Evolutionary conservation across 2,329 filamentous ascomycete genomes (phyloP).

Genomic region (Fusarium incarnatum): DNA sequence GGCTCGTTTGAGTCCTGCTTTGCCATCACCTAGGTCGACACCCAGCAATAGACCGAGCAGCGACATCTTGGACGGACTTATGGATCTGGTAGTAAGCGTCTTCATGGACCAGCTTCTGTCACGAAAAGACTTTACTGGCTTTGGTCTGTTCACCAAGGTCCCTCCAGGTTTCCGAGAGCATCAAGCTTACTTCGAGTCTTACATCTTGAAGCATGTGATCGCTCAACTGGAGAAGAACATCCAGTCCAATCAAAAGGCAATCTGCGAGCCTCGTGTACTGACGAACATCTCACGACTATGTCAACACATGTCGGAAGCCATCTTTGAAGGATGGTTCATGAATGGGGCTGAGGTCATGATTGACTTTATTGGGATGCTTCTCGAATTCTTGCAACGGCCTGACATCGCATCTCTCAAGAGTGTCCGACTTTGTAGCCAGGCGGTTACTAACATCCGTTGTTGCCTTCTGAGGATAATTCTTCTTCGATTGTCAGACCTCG

Average conservation of each 20-base stretch:
- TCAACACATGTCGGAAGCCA: slow-evolving; percentile 84
- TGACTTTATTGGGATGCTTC: slow-evolving; percentile 84
- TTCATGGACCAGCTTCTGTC: slow-evolving; percentile 88
- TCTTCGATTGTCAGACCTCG: slow-evolving; percentile 84
- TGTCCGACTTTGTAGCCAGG: slow-evolving; percentile 90
- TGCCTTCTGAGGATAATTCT: slow-evolving; percentile 84
- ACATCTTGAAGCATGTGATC: slow-evolving; percentile 81
- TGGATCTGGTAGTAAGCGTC: slow-evolving; percentile 81
- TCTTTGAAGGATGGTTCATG: slow-evolving; percentile 97
- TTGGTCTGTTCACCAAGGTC: slow-evolving; percentile 86
- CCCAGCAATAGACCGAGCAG: slow-evolving; percentile 68
- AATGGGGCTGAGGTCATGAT: slow-evolving; percentile 85
- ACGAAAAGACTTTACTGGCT: slow-evolving; percentile 90
- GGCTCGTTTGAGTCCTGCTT: slow-evolving; percentile 66
- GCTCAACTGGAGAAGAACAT: slow-evolving; percentile 76
- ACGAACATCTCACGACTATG: slow-evolving; percentile 88
- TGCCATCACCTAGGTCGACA: slow-evolving; percentile 57
- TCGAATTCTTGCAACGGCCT: slow-evolving; percentile 90
- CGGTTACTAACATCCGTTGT: slow-evolving; percentile 78
- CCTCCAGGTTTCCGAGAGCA: slow-evolving; percentile 95
- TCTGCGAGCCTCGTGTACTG: slow-evolving; percentile 84
- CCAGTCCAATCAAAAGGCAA: slow-evolving; percentile 75
- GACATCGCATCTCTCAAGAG: slow-evolving; percentile 85
- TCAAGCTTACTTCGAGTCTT: slow-evolving; percentile 95
- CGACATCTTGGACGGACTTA: slow-evolving; percentile 77